These are phyloP conservation scores for Cyclotella cryptica DNA, from an alignment of 108 stramenopile genomes.

Conservation along the genomic window DNA sequence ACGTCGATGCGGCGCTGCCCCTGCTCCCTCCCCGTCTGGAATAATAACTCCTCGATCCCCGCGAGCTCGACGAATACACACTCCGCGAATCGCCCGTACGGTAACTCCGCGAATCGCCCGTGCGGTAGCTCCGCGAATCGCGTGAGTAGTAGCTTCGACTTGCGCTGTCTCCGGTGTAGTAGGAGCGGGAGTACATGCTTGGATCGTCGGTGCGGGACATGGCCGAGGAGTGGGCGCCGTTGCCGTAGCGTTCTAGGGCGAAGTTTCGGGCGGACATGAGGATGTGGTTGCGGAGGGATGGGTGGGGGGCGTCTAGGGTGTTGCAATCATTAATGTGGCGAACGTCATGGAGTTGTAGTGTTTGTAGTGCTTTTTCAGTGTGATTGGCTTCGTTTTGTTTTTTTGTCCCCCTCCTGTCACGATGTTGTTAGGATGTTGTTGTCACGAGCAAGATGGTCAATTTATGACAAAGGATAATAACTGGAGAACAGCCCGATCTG, in stretches of 20 bases:
- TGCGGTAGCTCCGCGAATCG: not conserved
- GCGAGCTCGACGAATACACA: not conserved
- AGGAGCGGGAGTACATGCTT: not conserved
- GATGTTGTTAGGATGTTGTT: too few species aligned
- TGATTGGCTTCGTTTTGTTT: too few species aligned
- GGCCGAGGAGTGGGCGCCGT: constrained; percentile 2
- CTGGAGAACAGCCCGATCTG: too few species aligned
- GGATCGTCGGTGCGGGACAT: not conserved
- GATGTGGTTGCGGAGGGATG: not conserved
- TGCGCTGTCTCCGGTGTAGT: not conserved
- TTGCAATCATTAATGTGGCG: too few species aligned
- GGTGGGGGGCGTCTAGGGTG: not conserved
- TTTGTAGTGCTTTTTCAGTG: too few species aligned
- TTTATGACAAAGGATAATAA: too few species aligned
- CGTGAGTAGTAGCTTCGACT: not conserved
- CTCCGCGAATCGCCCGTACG: not conserved
- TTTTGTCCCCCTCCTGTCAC: too few species aligned
- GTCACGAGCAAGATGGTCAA: too few species aligned
- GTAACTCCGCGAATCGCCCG: not conserved
- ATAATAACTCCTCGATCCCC: not conserved
- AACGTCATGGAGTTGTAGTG: too few species aligned
- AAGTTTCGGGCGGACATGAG: constrained; percentile 12
- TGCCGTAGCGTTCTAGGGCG: constrained; percentile 13
- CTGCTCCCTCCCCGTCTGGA: too few species aligned
- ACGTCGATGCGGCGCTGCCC: not conserved